phyloP scores from a whole-genome alignment of 2,329 filamentous ascomycete species.

The Aspergillus neoniger region DNA sequence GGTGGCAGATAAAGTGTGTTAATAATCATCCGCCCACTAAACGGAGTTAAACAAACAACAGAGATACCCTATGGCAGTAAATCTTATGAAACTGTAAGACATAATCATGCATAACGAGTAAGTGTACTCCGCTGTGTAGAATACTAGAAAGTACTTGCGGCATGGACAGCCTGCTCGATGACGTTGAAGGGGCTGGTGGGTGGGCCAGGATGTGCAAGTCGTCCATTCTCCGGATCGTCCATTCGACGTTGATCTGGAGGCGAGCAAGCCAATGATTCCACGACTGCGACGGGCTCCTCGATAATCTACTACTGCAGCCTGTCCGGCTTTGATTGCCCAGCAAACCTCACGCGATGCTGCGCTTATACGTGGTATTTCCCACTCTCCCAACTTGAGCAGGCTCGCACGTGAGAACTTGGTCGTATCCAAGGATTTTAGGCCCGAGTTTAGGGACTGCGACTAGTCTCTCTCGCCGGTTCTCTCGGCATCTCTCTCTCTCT shows the following conservation, averaged over 20 bases:
- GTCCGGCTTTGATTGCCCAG: background rate
- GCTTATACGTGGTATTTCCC: constrained; percentile 4
- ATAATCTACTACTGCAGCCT: constrained; percentile 8
- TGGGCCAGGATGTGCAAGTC: background rate
- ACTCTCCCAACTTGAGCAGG: background rate
- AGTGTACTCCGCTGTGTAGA: background rate
- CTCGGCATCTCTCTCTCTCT: constrained; percentile 2
- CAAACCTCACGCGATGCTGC: constrained; percentile 14
- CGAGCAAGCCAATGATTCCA: constrained; percentile 5
- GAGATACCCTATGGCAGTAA: background rate
- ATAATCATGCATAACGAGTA: background rate
- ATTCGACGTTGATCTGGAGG: background rate
- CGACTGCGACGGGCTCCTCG: background rate
- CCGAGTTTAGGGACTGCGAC: background rate
- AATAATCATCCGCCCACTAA: background rate
- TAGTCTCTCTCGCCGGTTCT: constrained; percentile 7
- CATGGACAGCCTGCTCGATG: constrained; percentile 14
- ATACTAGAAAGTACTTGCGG: background rate
- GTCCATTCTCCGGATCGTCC: constrained; percentile 5
- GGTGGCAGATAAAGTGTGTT: background rate
- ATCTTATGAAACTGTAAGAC: background rate
- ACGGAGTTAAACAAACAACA: background rate
- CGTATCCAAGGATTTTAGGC: constrained; percentile 7
- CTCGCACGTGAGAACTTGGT: constrained; percentile 17
- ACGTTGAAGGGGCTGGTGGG: constrained; percentile 16